Conservation (phyloP, 768 basidiomycete species). For the Chalciporus pseudorubinellus region DNA sequence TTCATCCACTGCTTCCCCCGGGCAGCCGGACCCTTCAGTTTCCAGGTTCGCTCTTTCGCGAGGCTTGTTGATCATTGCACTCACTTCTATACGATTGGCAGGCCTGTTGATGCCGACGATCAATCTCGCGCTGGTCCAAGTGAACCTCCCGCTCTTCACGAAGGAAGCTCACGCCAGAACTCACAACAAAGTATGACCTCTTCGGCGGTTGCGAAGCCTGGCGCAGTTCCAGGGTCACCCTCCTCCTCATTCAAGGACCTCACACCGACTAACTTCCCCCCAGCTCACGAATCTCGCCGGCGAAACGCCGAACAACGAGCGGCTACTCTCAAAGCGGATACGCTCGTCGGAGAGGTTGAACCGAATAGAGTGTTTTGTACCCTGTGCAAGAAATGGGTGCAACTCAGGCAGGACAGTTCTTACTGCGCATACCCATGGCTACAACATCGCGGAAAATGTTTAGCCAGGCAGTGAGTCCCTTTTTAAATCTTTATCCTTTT, state of each 20-base stretch:
- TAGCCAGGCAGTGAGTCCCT: slow-evolving; percentile 58
- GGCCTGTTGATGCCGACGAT: slow-evolving; percentile 14
- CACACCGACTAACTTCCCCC: slow-evolving; percentile 54
- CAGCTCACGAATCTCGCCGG: slow-evolving; percentile 62
- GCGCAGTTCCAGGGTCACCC: slow-evolving; percentile 27
- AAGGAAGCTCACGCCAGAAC: slow-evolving; percentile 24
- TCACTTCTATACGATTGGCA: slow-evolving; percentile 1
- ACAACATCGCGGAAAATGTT: slow-evolving; percentile 74
- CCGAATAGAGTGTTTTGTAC: slow-evolving; percentile 73
- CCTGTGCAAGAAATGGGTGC: slow-evolving; percentile 80
- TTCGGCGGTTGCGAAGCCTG: slow-evolving; percentile 10
- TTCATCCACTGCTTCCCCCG: slow-evolving; percentile 6
- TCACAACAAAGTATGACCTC: slow-evolving; percentile 11
- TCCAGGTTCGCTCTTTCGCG: slow-evolving; percentile 17
- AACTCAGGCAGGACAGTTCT: slow-evolving; percentile 71
- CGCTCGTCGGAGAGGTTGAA: slow-evolving; percentile 65
- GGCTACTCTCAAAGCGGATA: slow-evolving; percentile 64
- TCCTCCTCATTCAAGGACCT: slow-evolving; percentile 53
- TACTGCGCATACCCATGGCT: slow-evolving; percentile 84
- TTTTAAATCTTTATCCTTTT: neutral
- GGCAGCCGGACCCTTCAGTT: slow-evolving; percentile 23
- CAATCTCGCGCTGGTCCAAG: slow-evolving; percentile 33
- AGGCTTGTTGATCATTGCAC: slow-evolving; percentile 1
- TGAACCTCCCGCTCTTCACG: slow-evolving; percentile 16
- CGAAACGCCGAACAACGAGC: slow-evolving; percentile 80